A percentile compares a stretch with the other conserved stretches of the same genome.
Conservation (phyloP, 441 rosid species). For the Metrosideros polymorpha region DNA sequence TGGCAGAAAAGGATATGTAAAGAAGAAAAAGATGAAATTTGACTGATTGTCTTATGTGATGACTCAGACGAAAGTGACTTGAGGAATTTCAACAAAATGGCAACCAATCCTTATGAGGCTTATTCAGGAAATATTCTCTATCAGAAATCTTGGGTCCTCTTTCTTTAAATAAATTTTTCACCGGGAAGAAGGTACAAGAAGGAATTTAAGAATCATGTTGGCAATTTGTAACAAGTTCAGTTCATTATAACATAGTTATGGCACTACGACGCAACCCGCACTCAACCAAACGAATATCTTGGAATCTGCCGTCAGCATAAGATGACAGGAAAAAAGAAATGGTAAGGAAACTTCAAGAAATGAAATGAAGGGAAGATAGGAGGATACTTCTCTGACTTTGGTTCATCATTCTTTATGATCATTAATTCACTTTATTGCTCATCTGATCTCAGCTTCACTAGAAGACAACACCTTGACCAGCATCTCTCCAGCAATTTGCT, state of each 20-base stretch:
- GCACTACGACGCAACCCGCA: not conserved
- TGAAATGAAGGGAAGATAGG: not conserved
- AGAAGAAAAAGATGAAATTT: not conserved
- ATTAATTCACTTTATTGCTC: not conserved
- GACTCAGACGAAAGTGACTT: not conserved
- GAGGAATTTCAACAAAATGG: not conserved
- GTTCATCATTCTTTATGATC: not conserved
- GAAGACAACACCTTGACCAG: not conserved
- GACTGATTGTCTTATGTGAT: not conserved
- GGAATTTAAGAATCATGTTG: not conserved
- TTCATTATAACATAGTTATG: not conserved
- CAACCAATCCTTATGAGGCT: not conserved
- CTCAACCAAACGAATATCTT: not conserved
- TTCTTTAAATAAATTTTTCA: not conserved
- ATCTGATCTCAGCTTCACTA: not conserved
- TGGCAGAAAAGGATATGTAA: not conserved
- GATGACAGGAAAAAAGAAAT: not conserved
- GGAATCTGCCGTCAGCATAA: not conserved
- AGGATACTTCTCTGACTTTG: not conserved
- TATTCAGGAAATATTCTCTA: not conserved
- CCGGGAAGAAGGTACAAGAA: not conserved
- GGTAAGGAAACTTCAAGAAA: not conserved
- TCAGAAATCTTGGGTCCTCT: not conserved
- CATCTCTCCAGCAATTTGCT: not conserved
- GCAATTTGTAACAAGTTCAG: not conserved